A percentile compares a stretch with the other conserved stretches of the same genome.
These are phyloP conservation scores for Pseudomonodictys pantanalensis DNA, from an alignment of 495 filamentous ascomycete genomes.

Conservation along the genomic window DNA sequence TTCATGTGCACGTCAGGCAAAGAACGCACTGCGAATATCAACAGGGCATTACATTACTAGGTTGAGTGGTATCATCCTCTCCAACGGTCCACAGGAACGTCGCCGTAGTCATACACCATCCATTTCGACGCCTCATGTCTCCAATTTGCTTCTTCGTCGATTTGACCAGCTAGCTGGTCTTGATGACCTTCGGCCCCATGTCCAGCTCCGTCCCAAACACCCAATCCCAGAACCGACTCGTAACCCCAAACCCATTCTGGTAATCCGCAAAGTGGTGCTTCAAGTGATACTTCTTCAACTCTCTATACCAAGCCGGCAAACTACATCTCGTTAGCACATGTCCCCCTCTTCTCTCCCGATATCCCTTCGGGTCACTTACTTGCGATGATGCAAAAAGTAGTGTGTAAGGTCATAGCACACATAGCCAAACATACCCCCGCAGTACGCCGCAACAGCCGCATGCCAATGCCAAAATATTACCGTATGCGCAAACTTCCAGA, in stretches of 20 bases:
- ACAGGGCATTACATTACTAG: no score
- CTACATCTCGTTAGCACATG: constrained; percentile 41
- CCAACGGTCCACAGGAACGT: no score
- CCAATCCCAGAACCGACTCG: constrained; percentile 94
- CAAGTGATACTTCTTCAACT: constrained; percentile 94
- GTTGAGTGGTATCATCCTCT: no score
- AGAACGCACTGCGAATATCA: no score
- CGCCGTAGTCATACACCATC: no score
- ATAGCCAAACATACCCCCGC: constrained; percentile 92
- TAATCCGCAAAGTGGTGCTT: constrained; percentile 96
- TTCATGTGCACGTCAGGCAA: no score
- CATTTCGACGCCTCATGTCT: not conserved
- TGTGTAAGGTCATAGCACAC: constrained; percentile 96
- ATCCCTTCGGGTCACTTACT: constrained; percentile 59
- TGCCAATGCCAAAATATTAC: constrained; percentile 85
- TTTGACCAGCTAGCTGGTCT: constrained; percentile 22
- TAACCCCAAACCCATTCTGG: constrained; percentile 97
- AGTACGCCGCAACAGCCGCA: constrained; percentile 71
- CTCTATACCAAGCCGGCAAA: constrained; percentile 80
- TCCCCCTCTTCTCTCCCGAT: no score
- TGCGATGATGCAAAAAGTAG: constrained; percentile 98
- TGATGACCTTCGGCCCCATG: constrained; percentile 44
- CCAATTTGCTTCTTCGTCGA: not conserved
- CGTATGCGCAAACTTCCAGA: constrained; percentile 87
- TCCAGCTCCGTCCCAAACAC: constrained; percentile 84